Evolutionary conservation across 1,284 basidiomycete species (phyloP), one percentile per base, ranked within the genome.

Genomic region (Pholiota adiposa): DNA sequence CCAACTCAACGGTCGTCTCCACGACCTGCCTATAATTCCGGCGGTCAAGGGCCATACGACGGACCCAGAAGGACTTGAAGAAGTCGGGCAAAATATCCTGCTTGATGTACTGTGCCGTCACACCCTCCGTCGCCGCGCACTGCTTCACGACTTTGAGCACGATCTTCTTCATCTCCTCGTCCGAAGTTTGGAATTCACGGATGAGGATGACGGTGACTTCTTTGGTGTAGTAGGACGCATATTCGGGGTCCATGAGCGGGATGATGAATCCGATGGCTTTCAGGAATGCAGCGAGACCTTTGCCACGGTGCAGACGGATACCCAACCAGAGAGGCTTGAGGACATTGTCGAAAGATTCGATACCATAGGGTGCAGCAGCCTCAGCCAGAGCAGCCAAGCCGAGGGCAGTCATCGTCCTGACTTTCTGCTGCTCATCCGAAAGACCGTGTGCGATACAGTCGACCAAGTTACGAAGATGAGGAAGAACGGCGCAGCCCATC

Each of bases 81-180:
- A 98, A 99, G 76, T 99, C 96, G n/a, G 97, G 97, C 1, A 99
- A 83, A 62, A 99, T 97, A 73, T 99, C 97, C 69, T 97, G 90
- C 68, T 95, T 96, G 73, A 98, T 96, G 73, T 97, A 98, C 31
- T 87, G 84, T 3, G 95, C 87, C 0, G 94, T 94, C 40, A 98
- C 96, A 79, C 96, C 96, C 71, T 99, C 97, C 0, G 97, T 99
- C 6, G 94, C 93, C 38, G 97, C 94, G 72, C 97, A 99, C 75
- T 99, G 97, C 78, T 98, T 97, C 71, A 99, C 96, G 56, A 99
- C 97, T 75, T 99, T 98, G 54, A 99, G 80, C 3, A 99, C 97
- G 67, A 99, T 99, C 83, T 98, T 97, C 83, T 98, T 97, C 97
- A 99, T 99, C 81, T 99, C 97, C 76, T 99, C 97, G 74, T 99